Evolutionary conservation across 768 basidiomycete species (phyloP).

Genomic region (Termitomyces sp.): DNA sequence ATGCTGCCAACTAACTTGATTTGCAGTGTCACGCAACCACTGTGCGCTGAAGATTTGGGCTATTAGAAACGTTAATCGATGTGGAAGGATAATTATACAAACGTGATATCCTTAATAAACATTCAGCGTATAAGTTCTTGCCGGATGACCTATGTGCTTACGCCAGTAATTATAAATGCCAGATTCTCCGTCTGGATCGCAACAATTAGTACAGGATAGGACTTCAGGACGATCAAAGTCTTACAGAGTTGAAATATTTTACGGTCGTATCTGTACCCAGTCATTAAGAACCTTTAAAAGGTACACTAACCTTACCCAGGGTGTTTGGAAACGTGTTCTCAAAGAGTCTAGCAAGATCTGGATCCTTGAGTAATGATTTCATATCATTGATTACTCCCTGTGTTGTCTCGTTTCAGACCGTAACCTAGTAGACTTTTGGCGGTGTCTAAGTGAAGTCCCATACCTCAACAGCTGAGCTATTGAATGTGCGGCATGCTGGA

Average conservation of each 20-base stretch:
- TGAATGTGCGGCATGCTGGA: slow-evolving; percentile 69
- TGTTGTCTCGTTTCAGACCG: background rate
- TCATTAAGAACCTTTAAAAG: slow-evolving; percentile 1
- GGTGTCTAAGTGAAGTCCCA: background rate
- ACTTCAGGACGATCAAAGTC: background rate
- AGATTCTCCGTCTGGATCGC: slow-evolving; percentile 52
- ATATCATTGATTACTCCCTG: slow-evolving; percentile 74
- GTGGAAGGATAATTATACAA: slow-evolving; percentile 19
- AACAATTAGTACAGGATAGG: background rate
- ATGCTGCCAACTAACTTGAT: slow-evolving; percentile 43
- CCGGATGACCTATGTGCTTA: slow-evolving; percentile 23
- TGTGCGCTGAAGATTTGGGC: slow-evolving; percentile 48
- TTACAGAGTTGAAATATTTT: slow-evolving; percentile 62
- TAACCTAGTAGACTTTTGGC: background rate
- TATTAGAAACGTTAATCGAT: background rate
- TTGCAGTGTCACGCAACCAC: slow-evolving; percentile 80
- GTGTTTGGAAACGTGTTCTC: slow-evolving; percentile 85
- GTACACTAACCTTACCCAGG: slow-evolving; percentile 40
- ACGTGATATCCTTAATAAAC: slow-evolving; percentile 63
- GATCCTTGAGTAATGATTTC: slow-evolving; percentile 66
- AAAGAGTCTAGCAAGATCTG: slow-evolving; percentile 72
- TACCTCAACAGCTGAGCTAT: slow-evolving; percentile 71
- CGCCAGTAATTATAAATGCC: slow-evolving; percentile 79
- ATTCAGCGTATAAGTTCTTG: background rate
- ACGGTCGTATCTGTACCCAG: slow-evolving; percentile 63